These are phyloP conservation scores for Syzygium aromaticum DNA, from an alignment of 345 rosid species.

Conservation along the genomic window DNA sequence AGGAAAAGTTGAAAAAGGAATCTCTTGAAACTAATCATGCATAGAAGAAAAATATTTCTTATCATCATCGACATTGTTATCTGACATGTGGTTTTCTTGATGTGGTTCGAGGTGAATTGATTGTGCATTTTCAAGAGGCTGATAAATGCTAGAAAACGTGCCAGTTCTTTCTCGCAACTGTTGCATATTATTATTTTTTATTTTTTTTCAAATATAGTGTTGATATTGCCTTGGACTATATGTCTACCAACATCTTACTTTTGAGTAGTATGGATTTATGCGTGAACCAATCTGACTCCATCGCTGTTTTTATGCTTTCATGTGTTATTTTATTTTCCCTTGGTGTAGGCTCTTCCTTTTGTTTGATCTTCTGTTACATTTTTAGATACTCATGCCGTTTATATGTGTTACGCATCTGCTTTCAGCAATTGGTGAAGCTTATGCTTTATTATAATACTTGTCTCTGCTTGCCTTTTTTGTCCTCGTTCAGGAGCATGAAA, in stretches of 20 bases:
- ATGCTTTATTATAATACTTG: neutral
- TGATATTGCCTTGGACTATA: neutral
- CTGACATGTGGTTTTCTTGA: neutral
- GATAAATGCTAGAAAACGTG: neutral
- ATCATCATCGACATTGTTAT: neutral
- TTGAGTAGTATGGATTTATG: neutral
- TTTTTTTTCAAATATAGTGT: neutral
- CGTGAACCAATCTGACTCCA: neutral
- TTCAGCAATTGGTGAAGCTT: neutral
- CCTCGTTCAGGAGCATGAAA: conserved; percentile 69
- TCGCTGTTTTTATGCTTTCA: neutral
- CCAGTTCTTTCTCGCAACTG: neutral
- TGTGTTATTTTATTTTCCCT: neutral
- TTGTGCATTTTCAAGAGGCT: neutral
- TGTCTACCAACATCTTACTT: neutral
- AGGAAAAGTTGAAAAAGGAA: neutral
- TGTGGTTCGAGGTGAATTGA: neutral
- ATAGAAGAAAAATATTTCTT: neutral
- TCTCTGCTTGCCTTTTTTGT: neutral
- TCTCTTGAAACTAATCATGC: neutral
- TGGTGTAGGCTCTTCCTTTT: neutral
- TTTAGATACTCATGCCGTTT: neutral
- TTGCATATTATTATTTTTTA: neutral
- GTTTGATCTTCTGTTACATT: neutral
- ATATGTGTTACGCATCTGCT: neutral